Evolutionary conservation across 805 yeast species (phyloP).

Genomic region (Ascoidea rubescens): DNA sequence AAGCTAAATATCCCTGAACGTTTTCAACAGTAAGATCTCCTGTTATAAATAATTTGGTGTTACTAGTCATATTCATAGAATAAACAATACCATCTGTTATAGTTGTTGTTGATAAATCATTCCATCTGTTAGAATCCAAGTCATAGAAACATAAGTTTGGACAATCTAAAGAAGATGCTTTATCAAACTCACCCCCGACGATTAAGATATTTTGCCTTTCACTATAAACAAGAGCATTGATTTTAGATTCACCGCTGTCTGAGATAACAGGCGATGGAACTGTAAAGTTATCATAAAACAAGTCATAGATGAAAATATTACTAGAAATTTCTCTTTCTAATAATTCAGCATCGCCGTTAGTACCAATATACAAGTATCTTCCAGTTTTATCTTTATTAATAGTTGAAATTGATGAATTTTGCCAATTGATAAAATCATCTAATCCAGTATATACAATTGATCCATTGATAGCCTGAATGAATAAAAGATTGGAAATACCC

Average conservation of each 20-base stretch:
- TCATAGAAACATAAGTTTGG: constrained; percentile 54
- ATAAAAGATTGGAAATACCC: constrained; percentile 6
- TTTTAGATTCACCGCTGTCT: constrained; percentile 22
- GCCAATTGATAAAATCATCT: constrained; percentile 10
- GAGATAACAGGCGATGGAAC: constrained; percentile 30
- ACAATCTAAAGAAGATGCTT: constrained; percentile 46
- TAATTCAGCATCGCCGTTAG: constrained; percentile 22
- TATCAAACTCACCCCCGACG: constrained; percentile 62
- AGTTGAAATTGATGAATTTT: constrained; percentile 6
- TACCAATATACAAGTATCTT: constrained; percentile 29
- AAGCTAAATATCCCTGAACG: constrained; percentile 27
- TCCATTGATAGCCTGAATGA: not conserved
- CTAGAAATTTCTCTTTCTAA: constrained; percentile 13
- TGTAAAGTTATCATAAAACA: constrained; percentile 26
- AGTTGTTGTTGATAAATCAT: constrained; percentile 21
- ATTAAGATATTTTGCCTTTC: constrained; percentile 29
- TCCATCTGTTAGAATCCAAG: constrained; percentile 40
- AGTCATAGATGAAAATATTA: constrained; percentile 42
- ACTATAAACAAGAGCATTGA: constrained; percentile 26
- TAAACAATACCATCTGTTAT: constrained; percentile 34
- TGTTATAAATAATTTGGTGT: constrained; percentile 25
- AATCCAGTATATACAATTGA: constrained; percentile 11
- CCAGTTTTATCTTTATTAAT: constrained; percentile 6
- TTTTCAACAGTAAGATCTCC: constrained; percentile 39
- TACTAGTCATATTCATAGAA: constrained; percentile 33